phyloP scores from a whole-genome alignment of 148 eudicot species.

The Rhododendron ovatum region DNA sequence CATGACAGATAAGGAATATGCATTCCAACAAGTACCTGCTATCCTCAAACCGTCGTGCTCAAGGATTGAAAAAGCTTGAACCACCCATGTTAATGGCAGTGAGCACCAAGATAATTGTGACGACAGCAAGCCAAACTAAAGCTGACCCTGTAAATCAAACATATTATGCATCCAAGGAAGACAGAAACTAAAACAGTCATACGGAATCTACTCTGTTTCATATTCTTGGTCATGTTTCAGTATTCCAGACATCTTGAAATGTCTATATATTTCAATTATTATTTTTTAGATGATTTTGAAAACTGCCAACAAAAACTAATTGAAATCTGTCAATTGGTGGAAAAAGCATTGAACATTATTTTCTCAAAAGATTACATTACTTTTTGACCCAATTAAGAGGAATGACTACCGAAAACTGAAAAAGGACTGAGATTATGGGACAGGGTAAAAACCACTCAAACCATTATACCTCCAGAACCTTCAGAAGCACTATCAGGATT shows the following conservation, averaged over 20 bases:
- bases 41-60: slow-evolving; percentile 11
- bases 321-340: background rate
- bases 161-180: slow-evolving; percentile 9
- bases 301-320: background rate
- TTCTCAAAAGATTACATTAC: background rate
- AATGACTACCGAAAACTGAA: background rate
- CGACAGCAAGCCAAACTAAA: slow-evolving; percentile 68
- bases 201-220: background rate
- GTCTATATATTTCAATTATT: background rate
- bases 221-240: background rate
- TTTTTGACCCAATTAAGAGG: background rate
- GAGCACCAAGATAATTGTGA: slow-evolving; percentile 61
- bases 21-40: slow-evolving; percentile 1
- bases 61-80: slow-evolving; percentile 80
- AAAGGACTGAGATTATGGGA: background rate
- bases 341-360: background rate
- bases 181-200: slow-evolving; percentile 1
- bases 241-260: background rate
- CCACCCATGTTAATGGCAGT: slow-evolving; percentile 64
- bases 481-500: slow-evolving; percentile 27
- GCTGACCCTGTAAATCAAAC: slow-evolving; percentile 53
- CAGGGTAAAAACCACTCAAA: background rate
- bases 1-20: background rate
- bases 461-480: slow-evolving; percentile 46
- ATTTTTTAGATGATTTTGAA: background rate